A percentile compares a stretch with the other conserved stretches of the same genome.
These are phyloP conservation scores for Tylopilus vinaceipallidus DNA, from an alignment of 768 basidiomycete species.

Conservation along the genomic window DNA sequence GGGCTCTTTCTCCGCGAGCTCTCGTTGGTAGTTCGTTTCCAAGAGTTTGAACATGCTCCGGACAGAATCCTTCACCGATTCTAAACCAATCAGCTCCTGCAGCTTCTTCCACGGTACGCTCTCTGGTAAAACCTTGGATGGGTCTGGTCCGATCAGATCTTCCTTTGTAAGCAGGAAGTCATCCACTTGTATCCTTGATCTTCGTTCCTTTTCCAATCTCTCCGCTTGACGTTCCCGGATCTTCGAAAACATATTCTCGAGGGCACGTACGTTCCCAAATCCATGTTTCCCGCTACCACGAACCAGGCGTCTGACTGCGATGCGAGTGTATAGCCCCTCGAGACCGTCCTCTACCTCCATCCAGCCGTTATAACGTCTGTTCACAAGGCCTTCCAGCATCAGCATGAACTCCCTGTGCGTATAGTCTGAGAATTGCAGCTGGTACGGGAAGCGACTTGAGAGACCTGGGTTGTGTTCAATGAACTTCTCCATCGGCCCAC, in stretches of 20 bases:
- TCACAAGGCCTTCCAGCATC: conserved; percentile 51
- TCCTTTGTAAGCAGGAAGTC: conserved; percentile 52
- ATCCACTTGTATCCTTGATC: conserved; percentile 39
- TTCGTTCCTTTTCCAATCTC: conserved; percentile 43
- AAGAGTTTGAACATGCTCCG: conserved; percentile 45
- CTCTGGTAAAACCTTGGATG: conserved; percentile 44
- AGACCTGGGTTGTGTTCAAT: conserved; percentile 75
- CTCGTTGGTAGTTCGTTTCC: conserved; percentile 56
- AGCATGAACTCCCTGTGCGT: conserved; percentile 50
- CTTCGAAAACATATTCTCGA: conserved; percentile 48
- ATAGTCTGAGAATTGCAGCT: conserved; percentile 61
- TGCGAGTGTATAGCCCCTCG: conserved; percentile 53
- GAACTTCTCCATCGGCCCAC: conserved; percentile 71
- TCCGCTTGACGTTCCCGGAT: conserved; percentile 53
- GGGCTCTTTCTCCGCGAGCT: conserved; percentile 54
- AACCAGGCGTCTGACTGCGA: conserved; percentile 57
- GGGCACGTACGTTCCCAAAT: conserved; percentile 68
- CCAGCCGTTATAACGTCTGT: conserved; percentile 36
- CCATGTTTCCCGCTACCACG: conserved; percentile 56
- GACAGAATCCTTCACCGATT: conserved; percentile 56
- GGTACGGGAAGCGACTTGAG: conserved; percentile 60
- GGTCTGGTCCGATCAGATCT: conserved; percentile 68
- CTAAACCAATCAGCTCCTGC: conserved; percentile 52
- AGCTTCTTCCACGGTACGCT: conserved; percentile 53
- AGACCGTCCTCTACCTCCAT: conserved; percentile 56